Conservation (phyloP, 257 asterid species). For the Penstemon davidsonii region DNA sequence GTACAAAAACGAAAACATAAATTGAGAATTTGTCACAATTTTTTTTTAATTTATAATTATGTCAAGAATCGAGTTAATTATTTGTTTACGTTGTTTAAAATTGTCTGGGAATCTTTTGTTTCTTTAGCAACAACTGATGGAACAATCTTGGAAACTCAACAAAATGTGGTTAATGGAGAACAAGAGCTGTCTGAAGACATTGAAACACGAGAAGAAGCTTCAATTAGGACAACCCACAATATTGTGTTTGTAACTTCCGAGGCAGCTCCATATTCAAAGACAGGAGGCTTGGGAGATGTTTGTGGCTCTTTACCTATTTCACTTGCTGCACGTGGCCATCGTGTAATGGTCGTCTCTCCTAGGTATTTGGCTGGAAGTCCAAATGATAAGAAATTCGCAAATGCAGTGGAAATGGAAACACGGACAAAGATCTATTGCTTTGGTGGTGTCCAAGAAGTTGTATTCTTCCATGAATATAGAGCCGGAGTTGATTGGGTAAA, state of each 20-base stretch:
- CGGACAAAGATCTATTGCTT: constrained; percentile 59
- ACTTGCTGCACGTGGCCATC: constrained; percentile 81
- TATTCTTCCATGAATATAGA: constrained; percentile 82
- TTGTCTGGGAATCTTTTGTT: background rate
- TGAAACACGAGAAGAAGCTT: constrained; percentile 32
- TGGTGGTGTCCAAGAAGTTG: constrained; percentile 75
- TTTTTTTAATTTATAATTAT: too few species aligned
- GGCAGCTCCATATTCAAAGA: constrained; percentile 96
- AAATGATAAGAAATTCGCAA: constrained; percentile 55
- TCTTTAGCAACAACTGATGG: constrained; percentile 42
- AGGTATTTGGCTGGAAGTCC: constrained; percentile 63
- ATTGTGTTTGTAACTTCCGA: constrained; percentile 79
- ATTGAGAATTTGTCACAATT: too few species aligned
- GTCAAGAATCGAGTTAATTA: too few species aligned
- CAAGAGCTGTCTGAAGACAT: constrained; percentile 36
- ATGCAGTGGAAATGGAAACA: constrained; percentile 54
- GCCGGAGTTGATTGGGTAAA: constrained; percentile 99
- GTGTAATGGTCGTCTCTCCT: constrained; percentile 96
- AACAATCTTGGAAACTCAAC: constrained; percentile 38
- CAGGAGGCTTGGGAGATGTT: constrained; percentile 98
- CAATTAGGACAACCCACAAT: constrained; percentile 42
- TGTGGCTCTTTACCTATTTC: constrained; percentile 97
- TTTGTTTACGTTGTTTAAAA: background rate
- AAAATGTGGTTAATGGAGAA: constrained; percentile 29
- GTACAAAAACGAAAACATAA: too few species aligned